phyloP scores from a whole-genome alignment of 78 protist genomes.

The Pelomyxa schiedti region DNA sequence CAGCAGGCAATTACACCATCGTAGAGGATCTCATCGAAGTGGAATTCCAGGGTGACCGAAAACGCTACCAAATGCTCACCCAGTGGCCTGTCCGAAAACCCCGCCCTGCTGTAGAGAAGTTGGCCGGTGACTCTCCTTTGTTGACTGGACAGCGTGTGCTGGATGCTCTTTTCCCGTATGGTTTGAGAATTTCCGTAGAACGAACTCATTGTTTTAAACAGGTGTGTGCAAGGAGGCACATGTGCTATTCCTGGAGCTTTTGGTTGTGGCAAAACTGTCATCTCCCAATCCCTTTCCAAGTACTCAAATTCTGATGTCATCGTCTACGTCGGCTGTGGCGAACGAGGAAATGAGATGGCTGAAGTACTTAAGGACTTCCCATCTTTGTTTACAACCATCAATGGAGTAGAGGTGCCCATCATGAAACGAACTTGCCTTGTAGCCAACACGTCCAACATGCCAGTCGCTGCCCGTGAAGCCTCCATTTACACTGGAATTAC shows the following conservation, averaged over 20 bases:
- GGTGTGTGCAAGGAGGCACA: slow-evolving; percentile 96
- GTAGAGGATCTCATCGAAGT: slow-evolving; percentile 28
- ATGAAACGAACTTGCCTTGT: slow-evolving; percentile 99
- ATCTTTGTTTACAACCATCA: slow-evolving; percentile 33
- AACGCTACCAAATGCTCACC: slow-evolving; percentile 76
- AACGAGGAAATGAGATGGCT: slow-evolving; percentile 99
- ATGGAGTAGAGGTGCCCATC: slow-evolving; percentile 81
- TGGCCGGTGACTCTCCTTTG: slow-evolving; percentile 86
- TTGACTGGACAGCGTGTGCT: slow-evolving; percentile 97
- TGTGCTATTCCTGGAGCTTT: slow-evolving; percentile 99
- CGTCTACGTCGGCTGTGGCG: slow-evolving; percentile 98
- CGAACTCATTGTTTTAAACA: not conserved
- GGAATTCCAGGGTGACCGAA: slow-evolving; percentile 43
- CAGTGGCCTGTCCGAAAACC: slow-evolving; percentile 98
- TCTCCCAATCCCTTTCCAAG: slow-evolving; percentile 98
- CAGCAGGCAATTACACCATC: slow-evolving; percentile 82
- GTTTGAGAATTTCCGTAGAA: slow-evolving; percentile 1
- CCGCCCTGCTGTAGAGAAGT: slow-evolving; percentile 89
- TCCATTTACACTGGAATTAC: slow-evolving; percentile 99
- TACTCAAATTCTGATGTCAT: slow-evolving; percentile 98
- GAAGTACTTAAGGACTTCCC: slow-evolving; percentile 99
- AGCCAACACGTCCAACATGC: slow-evolving; percentile 99
- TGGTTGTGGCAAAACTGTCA: slow-evolving; percentile 99
- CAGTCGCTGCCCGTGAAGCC: slow-evolving; percentile 99
- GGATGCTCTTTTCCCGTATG: slow-evolving; percentile 97